Base-by-base conservation (phyloP, 495 filamentous ascomycete species). In the Bacidia rubella region DNA sequence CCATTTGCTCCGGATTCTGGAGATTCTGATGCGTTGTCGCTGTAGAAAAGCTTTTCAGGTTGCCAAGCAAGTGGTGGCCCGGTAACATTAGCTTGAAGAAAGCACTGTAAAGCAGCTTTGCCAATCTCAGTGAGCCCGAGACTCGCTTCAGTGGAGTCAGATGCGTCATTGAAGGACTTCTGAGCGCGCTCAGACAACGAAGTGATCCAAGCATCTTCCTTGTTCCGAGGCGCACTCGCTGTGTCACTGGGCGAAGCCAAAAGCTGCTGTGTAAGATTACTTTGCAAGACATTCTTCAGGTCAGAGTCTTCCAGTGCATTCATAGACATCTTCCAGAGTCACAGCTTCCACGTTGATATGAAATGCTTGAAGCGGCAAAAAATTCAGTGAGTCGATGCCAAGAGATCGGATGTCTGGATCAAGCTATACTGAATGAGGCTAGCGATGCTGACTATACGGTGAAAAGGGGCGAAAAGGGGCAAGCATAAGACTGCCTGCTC, bases 11-110 rank as follows among this genome's bases (percentile, higher is more conserved):
- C 39, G 42, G 65, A 54, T 52, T 63, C 64, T 22, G 70, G 54
- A 39, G 56, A 35, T 15, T 15, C 29, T 17, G 50, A 26, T 61
- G 53, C 24, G 57, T 54, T 22, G 12, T 26, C 54, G 5, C 81
- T 79, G 19, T 90, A 66, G n/a, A 88, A 68, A 0, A 67, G 46
- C 5, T 74, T 64, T 2, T 72, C 66, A 5, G 78, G 67, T 40
- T 62, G 64, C 62, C 80, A 85, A 0, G 68, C 61, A n/a, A 87
- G 68, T 0, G 81, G 79, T 21, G 90, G 93, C 0, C 92, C 92
- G 12, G 92, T 96, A 48, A 96, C 85, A 64, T 87, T 97, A 0
- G 81, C 81, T 58, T 97, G 92, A 20, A 96, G 65, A 64, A 97
- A 97, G n/a, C 79, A 77, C 60, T 85, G 75, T 20, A 96, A 71